Conservation (phyloP, 768 basidiomycete species). For the Cystofilobasidium macerans region DNA sequence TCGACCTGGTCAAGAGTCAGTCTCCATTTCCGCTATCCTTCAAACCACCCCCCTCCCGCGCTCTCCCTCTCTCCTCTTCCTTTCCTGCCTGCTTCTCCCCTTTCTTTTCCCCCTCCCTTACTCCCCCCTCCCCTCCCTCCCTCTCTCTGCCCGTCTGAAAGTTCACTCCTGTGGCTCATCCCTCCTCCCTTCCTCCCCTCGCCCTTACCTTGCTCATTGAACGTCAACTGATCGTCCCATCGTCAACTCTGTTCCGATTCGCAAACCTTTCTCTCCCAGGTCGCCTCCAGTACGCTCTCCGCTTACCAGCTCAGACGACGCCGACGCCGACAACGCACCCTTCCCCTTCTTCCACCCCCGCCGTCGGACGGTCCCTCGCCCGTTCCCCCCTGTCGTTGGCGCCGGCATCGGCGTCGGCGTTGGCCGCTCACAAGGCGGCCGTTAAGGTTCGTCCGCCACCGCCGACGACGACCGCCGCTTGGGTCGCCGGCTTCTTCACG, state of each 20-base stretch:
- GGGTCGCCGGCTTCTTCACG: not conserved
- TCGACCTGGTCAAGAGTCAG: slow-evolving; percentile 1
- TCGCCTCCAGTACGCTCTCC: not conserved
- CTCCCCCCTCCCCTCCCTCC: no score
- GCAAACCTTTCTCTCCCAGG: no score
- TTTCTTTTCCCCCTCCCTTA: no score
- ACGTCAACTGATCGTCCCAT: no score
- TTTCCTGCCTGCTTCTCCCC: not conserved
- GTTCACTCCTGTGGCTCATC: no score
- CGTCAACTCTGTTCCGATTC: no score
- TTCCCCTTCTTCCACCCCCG: not conserved
- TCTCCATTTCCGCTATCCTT: not conserved
- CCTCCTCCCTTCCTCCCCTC: not conserved
- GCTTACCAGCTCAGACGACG: not conserved
- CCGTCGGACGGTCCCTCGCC: no score
- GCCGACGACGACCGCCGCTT: not conserved
- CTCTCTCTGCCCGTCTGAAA: no score
- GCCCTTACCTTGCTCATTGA: no score
- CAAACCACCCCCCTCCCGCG: not conserved
- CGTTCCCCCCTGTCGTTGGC: no score
- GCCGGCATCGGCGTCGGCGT: no score
- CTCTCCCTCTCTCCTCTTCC: not conserved
- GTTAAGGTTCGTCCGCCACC: not conserved
- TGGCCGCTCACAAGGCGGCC: no score
- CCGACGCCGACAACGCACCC: not conserved